phyloP scores from a whole-genome alignment of 768 basidiomycete genomes.

The Tricholoma hemisulphureum region DNA sequence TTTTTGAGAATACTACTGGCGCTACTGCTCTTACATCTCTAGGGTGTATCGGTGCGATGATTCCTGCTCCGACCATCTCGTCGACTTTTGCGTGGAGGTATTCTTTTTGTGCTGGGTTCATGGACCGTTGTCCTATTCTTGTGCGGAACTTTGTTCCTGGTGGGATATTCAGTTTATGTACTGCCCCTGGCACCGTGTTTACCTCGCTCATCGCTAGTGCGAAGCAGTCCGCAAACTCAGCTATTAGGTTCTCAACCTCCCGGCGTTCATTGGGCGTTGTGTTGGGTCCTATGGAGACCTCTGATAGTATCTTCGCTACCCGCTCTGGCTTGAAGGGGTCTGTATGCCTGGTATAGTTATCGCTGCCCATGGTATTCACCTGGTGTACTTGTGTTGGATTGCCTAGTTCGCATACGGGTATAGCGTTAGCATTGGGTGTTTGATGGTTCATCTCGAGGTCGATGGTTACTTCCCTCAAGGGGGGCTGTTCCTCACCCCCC shows the following conservation, averaged over 20 bases:
- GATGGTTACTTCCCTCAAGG: conserved; percentile 4
- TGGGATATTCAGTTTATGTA: conserved; percentile 35
- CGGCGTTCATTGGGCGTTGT: conserved; percentile 21
- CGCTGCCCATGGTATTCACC: too few relatives aligned
- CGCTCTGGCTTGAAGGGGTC: conserved; percentile 27
- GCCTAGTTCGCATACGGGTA: too few relatives aligned
- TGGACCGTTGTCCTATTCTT: conserved; percentile 29
- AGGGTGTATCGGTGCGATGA: conserved; percentile 32
- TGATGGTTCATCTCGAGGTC: background rate
- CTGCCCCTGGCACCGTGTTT: conserved; percentile 24
- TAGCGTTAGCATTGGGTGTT: background rate
- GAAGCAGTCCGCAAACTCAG: too few relatives aligned
- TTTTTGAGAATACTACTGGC: conserved; percentile 35
- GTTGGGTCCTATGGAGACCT: conserved; percentile 29
- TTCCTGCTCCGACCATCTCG: conserved; percentile 32
- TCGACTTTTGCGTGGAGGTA: conserved; percentile 32
- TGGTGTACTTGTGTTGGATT: too few relatives aligned
- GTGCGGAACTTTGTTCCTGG: conserved; percentile 26
- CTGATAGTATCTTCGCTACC: conserved; percentile 16
- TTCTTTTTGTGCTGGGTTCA: conserved; percentile 30
- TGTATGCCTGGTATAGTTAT: conserved; percentile 17
- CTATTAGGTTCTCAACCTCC: conserved; percentile 21
- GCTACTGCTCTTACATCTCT: conserved; percentile 34
- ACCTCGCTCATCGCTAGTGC: conserved; percentile 44
- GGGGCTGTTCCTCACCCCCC: conserved; percentile 23